Percentiles rank a stretch among this genome's conserved stretches.
phyloP scores from a whole-genome alignment of 164 flowering plant species.

The Nymphaea thermarum region DNA sequence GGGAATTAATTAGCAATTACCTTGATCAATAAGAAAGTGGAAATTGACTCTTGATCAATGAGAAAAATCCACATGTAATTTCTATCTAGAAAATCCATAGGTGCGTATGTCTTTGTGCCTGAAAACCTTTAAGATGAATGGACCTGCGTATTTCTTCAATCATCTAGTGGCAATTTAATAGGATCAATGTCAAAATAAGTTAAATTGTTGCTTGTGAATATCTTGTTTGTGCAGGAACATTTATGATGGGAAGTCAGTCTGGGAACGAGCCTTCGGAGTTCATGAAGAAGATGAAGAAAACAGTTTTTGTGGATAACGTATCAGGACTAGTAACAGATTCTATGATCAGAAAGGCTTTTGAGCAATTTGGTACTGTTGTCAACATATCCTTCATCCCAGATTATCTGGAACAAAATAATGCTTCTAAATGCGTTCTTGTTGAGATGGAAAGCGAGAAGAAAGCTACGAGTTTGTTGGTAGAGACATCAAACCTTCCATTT shows the following conservation, averaged over 20 bases:
- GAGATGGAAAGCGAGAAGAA: conserved; percentile 46
- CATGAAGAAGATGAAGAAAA: conserved; percentile 46
- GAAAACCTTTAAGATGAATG: no score
- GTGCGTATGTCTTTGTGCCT: no score
- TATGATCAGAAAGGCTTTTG: conserved; percentile 47
- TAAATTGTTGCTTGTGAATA: not conserved
- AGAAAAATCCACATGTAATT: no score
- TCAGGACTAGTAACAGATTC: conserved; percentile 42
- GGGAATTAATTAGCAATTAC: no score
- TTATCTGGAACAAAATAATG: conserved; percentile 24
- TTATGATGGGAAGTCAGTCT: not conserved
- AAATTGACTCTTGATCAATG: no score
- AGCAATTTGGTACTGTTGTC: conserved; percentile 61
- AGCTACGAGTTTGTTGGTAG: conserved; percentile 22
- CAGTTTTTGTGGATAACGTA: conserved; percentile 55
- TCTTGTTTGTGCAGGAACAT: not conserved
- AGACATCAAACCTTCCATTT: conserved; percentile 28
- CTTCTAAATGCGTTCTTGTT: conserved; percentile 45
- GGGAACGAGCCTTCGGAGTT: conserved; percentile 40
- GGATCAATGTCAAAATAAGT: no score
- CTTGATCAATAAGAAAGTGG: no score
- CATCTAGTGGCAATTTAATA: no score
- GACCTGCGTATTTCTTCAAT: no score
- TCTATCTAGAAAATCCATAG: no score
- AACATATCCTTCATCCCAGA: conserved; percentile 47